Base-by-base conservation (phyloP, 2,329 filamentous ascomycete genomes). In the Cladobotryum mycophilum region DNA sequence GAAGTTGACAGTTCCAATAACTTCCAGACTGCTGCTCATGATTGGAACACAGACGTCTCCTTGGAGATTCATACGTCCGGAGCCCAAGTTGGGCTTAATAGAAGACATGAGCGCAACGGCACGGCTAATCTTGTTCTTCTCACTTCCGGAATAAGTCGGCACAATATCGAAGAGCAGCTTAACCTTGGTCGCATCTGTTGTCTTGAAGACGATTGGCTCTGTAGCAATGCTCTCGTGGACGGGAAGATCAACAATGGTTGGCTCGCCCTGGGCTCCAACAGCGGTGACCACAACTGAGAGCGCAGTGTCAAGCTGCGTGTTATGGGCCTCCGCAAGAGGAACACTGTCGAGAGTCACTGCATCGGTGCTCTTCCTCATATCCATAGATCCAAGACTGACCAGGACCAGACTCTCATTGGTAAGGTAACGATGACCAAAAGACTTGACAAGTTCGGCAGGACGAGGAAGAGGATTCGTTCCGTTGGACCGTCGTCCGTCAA, bases 1-100 rank as follows among this genome's bases (percentile, higher is more conserved):
- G 76, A 99, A 99, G 61, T 95, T 96, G 58, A 99, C 88, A 0
- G 86, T 84, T 14, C 93, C 95, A 58, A 99, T 96, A 9, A 97
- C 85, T 53, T 97, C 92, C 34, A 97, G 73, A 53, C 80, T 88
- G 35, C 85, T 84, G 33, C 88, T 88, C 62, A 97, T 79, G 55
- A 99, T 93, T 0, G 93, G 93, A 9, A 99, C 87, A 53, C 87
- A 92, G 36, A 95, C 81, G 63, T 97, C 93, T 17, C 91, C 91
- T 67, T 96, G 90, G 8, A 99, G 75, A 48, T 87, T 92, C 74
- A 93, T 93, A n/a, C 90, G 82, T 61, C 92, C 89, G 5, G 85
- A 82, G 2, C 91, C 92, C 44, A 97, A 76, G 2, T 79, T 85
- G 1, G 89, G 88, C 59, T 89, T 91, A 60, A 97, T 83, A 22